phyloP scores from a whole-genome alignment of 192 early-diverging fungal species.

The Funneliformis geosporum region DNA sequence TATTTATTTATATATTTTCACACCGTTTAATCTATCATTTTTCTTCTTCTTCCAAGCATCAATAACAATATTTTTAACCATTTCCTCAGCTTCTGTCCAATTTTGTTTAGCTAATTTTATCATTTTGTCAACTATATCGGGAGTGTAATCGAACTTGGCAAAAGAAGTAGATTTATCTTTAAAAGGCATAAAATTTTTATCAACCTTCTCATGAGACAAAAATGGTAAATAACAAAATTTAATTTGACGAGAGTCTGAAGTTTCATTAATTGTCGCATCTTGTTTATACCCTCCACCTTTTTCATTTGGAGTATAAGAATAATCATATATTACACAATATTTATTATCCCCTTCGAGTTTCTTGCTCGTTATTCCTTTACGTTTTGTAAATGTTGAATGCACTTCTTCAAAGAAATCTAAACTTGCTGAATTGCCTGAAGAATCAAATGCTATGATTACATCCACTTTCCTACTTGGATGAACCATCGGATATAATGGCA shows the following conservation, averaged over 20 bases:
- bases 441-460: conserved; percentile 73
- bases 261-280: too few relatives aligned
- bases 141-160: conserved; percentile 68
- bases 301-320: conserved; percentile 1
- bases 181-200: conserved; percentile 63
- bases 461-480: conserved; percentile 68
- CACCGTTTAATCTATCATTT: conserved; percentile 29
- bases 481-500: conserved; percentile 73
- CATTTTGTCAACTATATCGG: conserved; percentile 63
- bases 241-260: conserved; percentile 37
- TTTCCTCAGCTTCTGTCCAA: conserved; percentile 38
- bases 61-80: conserved; percentile 39
- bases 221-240: conserved; percentile 68
- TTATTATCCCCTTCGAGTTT: not conserved
- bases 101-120: conserved; percentile 55
- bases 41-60: conserved; percentile 43
- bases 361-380: not conserved
- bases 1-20: too few relatives aligned
- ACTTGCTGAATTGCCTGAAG: not conserved
- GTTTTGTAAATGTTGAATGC: not conserved
- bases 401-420: conserved; percentile 3
- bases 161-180: conserved; percentile 65
- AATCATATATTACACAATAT: conserved; percentile 26
- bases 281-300: not conserved
- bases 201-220: conserved; percentile 57